Evolutionary conservation across 441 rosid genomes (phyloP).

Genomic region (Euphorbia celastroides): DNA sequence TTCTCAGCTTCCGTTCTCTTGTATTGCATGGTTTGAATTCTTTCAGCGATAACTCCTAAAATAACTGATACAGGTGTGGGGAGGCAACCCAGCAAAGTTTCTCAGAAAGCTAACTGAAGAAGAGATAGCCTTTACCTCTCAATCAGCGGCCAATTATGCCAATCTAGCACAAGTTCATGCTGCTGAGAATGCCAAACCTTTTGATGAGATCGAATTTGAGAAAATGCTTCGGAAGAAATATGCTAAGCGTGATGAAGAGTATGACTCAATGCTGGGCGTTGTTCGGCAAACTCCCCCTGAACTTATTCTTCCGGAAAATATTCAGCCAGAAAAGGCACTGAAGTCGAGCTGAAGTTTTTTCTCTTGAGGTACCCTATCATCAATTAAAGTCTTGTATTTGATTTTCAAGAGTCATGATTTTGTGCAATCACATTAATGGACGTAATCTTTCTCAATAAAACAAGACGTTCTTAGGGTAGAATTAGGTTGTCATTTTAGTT

Average conservation of each 20-base stretch:
- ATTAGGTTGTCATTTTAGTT: constrained; percentile 20
- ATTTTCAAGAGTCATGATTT: constrained; percentile 26
- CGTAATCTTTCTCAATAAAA: constrained; percentile 46
- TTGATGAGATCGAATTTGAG: constrained; percentile 81
- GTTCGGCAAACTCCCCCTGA: constrained; percentile 80
- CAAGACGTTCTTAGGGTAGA: constrained; percentile 30
- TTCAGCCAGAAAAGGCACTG: constrained; percentile 41
- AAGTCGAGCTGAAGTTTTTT: constrained; percentile 45
- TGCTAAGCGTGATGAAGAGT: constrained; percentile 66
- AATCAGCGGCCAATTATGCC: constrained; percentile 75
- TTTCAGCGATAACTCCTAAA: not conserved
- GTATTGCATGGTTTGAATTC: not conserved
- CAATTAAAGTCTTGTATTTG: constrained; percentile 23
- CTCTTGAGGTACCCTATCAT: constrained; percentile 20
- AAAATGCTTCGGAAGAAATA: constrained; percentile 79
- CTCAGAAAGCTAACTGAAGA: constrained; percentile 71
- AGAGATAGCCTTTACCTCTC: constrained; percentile 63
- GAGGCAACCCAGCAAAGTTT: constrained; percentile 94
- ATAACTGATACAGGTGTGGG: constrained; percentile 65
- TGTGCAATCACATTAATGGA: constrained; percentile 31
- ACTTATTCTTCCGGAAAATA: constrained; percentile 63
- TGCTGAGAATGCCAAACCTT: constrained; percentile 77
- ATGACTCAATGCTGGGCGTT: constrained; percentile 82
- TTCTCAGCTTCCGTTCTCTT: too few species aligned
- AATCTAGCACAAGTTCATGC: constrained; percentile 86